Base-by-base conservation (phyloP, 306 rosid genomes). In the Rosa chinensis region DNA sequence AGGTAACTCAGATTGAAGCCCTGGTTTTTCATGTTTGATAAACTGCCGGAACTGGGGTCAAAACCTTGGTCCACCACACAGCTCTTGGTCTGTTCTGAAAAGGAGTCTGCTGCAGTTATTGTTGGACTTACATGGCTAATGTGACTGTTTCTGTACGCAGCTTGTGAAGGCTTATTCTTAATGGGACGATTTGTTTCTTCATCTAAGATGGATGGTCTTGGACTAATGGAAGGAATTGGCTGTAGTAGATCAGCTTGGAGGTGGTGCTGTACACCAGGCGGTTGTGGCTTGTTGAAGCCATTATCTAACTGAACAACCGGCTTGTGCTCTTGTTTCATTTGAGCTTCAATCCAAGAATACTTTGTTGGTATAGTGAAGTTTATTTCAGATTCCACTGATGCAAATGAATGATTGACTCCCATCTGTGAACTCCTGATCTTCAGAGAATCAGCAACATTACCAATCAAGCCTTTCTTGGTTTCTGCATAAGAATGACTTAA, bases 241-340 rank as follows among this genome's bases (percentile, higher is more conserved):
- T 83, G 90, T 56, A 86, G 78, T 81, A 76, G 81, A 79, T 89
- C 87, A 64, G 66, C 87, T 63, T 87, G 92, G 80, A 85, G 73
- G 56, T 70, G 82, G 53, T 45, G 78, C 78, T 82, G 71, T 49
- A 79, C 78, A 77, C 84, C 91, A 12, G 82, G 84, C 25, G 82
- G 81, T 28, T 90, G 91, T 53, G 87, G 82, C 70, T 87, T 85
- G 74, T 32, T 88, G 88, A 89, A 90, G 84, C 77, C 85, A 74
- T 82, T 86, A 16, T 85, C 83, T 14, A 75, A 78, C 20, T 81
- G 90, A 67, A 84, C 81, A 74, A 74, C 77, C 32, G 92, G 56
- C 84, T 83, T 89, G 25, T 73, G 88, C 79, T 89, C 92, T 77
- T 82, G 78, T 25, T 86, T 81, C 83, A 84, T 72, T 61, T 76